Base-by-base conservation (phyloP, 2,329 filamentous ascomycete genomes). In the Beauveria brongniartii region DNA sequence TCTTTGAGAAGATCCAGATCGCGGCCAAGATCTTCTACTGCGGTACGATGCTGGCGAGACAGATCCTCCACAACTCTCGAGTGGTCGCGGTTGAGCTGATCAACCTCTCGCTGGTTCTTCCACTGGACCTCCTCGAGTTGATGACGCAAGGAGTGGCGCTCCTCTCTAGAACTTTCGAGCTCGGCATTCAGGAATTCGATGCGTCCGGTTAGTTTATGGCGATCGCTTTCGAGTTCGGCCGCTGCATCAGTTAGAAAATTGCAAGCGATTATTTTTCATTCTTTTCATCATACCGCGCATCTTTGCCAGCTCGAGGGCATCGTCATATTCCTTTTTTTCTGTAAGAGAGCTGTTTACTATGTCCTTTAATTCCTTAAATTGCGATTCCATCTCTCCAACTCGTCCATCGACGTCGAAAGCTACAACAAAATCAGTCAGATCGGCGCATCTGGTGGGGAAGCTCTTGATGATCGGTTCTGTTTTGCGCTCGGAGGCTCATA, bases 351-450 rank as follows among this genome's bases (percentile, higher is more conserved):
- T 81, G 62, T 85, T 85, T 70, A 97, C 85, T 64, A 89, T 87
- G 62, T 87, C 81, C 69, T 88, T 88, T 64, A 97, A 79, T 62
- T 82, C 79, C 53, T 82, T 81, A 70, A 91, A 91, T 68, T 93
- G 81, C 20, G 80, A 78, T 68, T 96, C 90, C 75, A 97, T 87
- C 63, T 86, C 82, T 64, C 87, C 86, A 66, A 97, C 82, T 65
- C 88, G 85, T 63, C 84, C 84, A 67, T 92, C 87, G 66, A 92
- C 85, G 71, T 97, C 91, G 82, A 88, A 93, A 69, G 83, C 89
- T 59, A 34, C 47, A 90, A 82, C 65, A 74, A 78, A 83, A 40
- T 71, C 74, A 67, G 77, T 80, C 65, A 82, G 76, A 81, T 90
- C 88, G 67, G 26, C 70, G 64, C 47, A 75, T 63, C 61, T 74